Evolutionary conservation across 495 filamentous ascomycete genomes (phyloP).

Genomic region (Niebla homalea): DNA sequence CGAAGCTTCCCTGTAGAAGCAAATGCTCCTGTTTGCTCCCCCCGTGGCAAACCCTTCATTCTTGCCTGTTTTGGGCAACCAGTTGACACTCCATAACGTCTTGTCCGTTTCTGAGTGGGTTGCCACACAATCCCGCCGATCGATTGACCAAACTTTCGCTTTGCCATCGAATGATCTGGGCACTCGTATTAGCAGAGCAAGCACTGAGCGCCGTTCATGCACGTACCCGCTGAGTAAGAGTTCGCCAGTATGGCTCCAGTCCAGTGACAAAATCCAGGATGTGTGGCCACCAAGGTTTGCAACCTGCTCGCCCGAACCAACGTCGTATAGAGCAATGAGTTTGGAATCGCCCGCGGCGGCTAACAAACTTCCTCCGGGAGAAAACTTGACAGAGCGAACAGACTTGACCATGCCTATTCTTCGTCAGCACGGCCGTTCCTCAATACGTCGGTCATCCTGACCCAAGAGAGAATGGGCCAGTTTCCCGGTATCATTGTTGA

Average conservation of each 20-base stretch:
- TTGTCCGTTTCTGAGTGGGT: slow-evolving; percentile 86
- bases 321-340: slow-evolving; percentile 83
- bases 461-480: slow-evolving; percentile 77
- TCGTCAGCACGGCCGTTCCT: neutral
- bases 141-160: slow-evolving; percentile 87
- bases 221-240: slow-evolving; percentile 73
- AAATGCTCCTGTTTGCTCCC: slow-evolving; percentile 65
- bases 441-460: slow-evolving; percentile 24
- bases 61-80: slow-evolving; percentile 65
- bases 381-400: slow-evolving; percentile 73
- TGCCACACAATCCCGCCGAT: slow-evolving; percentile 69
- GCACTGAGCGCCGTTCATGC: neutral
- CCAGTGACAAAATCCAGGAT: slow-evolving; percentile 77
- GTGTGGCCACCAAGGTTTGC: slow-evolving; percentile 66
- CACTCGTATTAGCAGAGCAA: neutral
- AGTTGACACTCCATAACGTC: slow-evolving; percentile 73
- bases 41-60: slow-evolving; percentile 80
- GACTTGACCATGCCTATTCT: slow-evolving; percentile 65
- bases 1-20: slow-evolving; percentile 86
- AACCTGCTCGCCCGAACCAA: slow-evolving; percentile 81
- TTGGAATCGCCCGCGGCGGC: slow-evolving; percentile 87
- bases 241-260: slow-evolving; percentile 91
- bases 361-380: slow-evolving; percentile 66
- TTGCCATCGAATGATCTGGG: slow-evolving; percentile 52
- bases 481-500: slow-evolving; percentile 77